phyloP scores from a whole-genome alignment of 192 early-diverging fungal genomes.

The Rhizoclosmatium sp. region DNA sequence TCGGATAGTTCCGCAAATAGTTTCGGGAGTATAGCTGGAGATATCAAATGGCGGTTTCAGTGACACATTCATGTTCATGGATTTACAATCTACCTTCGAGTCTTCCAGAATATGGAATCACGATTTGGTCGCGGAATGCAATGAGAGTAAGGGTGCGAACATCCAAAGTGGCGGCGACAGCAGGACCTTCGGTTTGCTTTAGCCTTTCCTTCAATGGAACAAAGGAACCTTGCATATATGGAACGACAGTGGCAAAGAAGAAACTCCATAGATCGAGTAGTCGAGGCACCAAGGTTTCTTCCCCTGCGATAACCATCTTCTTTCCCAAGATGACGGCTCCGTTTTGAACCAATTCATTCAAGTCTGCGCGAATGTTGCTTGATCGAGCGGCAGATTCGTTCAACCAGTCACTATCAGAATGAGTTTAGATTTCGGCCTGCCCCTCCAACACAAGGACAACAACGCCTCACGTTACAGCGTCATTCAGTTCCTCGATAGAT shows the following conservation, averaged over 20 bases:
- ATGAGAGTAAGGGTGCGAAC: slow-evolving; percentile 68
- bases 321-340: slow-evolving; percentile 74
- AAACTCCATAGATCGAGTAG: slow-evolving; percentile 83
- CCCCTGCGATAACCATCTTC: slow-evolving; percentile 69
- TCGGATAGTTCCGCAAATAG: slow-evolving; percentile 21
- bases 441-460: slow-evolving; percentile 34
- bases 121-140: slow-evolving; percentile 72
- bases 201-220: slow-evolving; percentile 64
- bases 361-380: slow-evolving; percentile 58
- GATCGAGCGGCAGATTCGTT: slow-evolving; percentile 26
- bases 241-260: slow-evolving; percentile 81
- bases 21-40: slow-evolving; percentile 3
- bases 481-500: slow-evolving; percentile 85
- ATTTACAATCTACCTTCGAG: slow-evolving; percentile 60
- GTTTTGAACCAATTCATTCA: slow-evolving; percentile 63
- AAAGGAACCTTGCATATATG: slow-evolving; percentile 88
- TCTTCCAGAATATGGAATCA: slow-evolving; percentile 66
- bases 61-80: neutral
- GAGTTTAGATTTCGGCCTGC: slow-evolving; percentile 1
- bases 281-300: slow-evolving; percentile 71
- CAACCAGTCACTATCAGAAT: slow-evolving; percentile 23
- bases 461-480: slow-evolving; percentile 69
- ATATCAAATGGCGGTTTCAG: neutral
- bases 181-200: slow-evolving; percentile 37
- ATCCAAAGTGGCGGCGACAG: slow-evolving; percentile 52